Evolutionary conservation across 345 rosid species (phyloP).

Genomic region (Salix viminalis): DNA sequence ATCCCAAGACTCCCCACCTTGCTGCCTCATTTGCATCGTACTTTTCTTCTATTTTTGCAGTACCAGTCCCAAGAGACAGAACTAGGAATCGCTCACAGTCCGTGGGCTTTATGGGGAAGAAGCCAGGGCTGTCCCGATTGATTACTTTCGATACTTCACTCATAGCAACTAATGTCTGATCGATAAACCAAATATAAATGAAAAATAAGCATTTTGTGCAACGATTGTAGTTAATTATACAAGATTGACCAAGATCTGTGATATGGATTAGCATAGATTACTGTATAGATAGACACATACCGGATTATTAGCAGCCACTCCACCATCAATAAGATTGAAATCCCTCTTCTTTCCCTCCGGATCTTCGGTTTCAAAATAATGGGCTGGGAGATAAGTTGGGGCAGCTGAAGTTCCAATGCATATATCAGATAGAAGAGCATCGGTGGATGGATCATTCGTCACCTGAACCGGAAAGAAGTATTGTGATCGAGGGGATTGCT

Average conservation of each 20-base stretch:
- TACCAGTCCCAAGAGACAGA: slow-evolving; percentile 62
- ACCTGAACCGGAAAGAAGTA: slow-evolving; percentile 13
- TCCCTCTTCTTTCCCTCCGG: slow-evolving; percentile 27
- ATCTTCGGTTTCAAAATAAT: slow-evolving; percentile 35
- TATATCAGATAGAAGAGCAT: slow-evolving; percentile 56
- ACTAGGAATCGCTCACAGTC: slow-evolving; percentile 50
- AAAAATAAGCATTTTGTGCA: background rate
- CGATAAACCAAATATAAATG: background rate
- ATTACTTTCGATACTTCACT: slow-evolving; percentile 51
- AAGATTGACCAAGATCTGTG: too few species aligned
- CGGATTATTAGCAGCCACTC: slow-evolving; percentile 78
- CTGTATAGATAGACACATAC: slow-evolving; percentile 3
- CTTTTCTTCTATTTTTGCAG: slow-evolving; percentile 30
- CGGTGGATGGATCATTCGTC: slow-evolving; percentile 30
- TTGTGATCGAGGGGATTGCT: background rate
- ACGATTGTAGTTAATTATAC: too few species aligned
- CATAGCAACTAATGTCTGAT: slow-evolving; percentile 44
- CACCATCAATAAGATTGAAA: slow-evolving; percentile 70
- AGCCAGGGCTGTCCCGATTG: slow-evolving; percentile 30
- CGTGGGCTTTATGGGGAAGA: slow-evolving; percentile 36
- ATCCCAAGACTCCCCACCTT: slow-evolving; percentile 59
- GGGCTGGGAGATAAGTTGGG: slow-evolving; percentile 63
- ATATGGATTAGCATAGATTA: too few species aligned
- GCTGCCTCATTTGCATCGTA: slow-evolving; percentile 44
- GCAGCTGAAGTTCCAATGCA: slow-evolving; percentile 64